Conservation (phyloP, 345 rosid species). For the Eucalyptus brandiana region DNA sequence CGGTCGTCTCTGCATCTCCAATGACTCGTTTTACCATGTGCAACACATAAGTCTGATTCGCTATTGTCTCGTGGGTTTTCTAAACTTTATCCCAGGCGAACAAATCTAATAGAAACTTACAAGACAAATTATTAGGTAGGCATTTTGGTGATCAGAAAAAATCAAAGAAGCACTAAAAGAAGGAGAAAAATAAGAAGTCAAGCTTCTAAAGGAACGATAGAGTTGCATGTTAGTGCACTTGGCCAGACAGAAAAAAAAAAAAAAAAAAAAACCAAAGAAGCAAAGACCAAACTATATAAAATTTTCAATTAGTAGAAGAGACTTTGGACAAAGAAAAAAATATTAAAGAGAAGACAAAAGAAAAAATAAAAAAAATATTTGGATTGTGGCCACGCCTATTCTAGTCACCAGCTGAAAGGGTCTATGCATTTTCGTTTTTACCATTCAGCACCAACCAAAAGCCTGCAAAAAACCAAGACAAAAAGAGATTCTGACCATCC, state of each 20-base stretch:
- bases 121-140: not conserved
- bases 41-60: not conserved
- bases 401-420: not conserved
- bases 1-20: not conserved
- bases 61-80: not conserved
- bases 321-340: not conserved
- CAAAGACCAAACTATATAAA: not conserved
- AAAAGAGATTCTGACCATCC: conserved; percentile 7
- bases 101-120: not conserved
- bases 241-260: not conserved
- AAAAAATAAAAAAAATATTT: not conserved
- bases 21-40: not conserved
- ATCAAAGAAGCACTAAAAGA: not conserved
- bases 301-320: not conserved
- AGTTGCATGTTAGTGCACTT: not conserved
- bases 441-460: not conserved
- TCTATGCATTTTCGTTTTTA: not conserved
- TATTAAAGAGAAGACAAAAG: not conserved
- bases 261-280: not conserved
- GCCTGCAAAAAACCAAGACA: conserved; percentile 15
- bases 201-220: not conserved
- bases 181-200: not conserved
- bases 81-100: not conserved
- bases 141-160: not conserved
- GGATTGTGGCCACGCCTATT: not conserved